Evolutionary conservation across 768 basidiomycete genomes (phyloP).

Genomic region (Candolleomyces eurysporus): DNA sequence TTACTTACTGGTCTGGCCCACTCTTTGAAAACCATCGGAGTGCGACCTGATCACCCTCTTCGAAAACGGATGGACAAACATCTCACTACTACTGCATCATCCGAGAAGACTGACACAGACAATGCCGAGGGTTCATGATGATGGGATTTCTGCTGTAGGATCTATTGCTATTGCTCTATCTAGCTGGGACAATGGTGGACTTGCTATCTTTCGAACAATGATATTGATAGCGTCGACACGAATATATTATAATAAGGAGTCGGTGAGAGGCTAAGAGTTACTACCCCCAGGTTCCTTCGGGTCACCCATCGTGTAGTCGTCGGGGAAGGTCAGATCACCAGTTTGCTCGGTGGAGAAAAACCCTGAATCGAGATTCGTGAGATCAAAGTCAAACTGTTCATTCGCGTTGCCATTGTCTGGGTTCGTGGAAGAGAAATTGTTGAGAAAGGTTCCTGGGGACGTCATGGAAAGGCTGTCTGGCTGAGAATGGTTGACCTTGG

Average conservation of each 20-base stretch:
- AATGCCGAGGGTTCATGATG: background rate
- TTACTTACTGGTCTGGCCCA: constrained; percentile 52
- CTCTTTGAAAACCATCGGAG: constrained; percentile 50
- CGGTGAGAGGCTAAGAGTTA: background rate
- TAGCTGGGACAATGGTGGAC: background rate
- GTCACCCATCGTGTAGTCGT: constrained; percentile 38
- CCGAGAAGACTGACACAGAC: constrained; percentile 1
- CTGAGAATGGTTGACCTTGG: constrained; percentile 18
- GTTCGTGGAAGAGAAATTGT: constrained; percentile 38
- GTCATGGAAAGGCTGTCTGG: constrained; percentile 24
- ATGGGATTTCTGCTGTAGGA: background rate
- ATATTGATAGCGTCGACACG: too few species aligned
- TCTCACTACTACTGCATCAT: constrained; percentile 18
- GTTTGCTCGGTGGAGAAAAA: constrained; percentile 41
- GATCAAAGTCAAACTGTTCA: constrained; percentile 49
- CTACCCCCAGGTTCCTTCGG: constrained; percentile 17
- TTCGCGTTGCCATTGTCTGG: constrained; percentile 10
- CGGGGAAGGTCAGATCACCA: constrained; percentile 42
- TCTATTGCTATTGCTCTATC: background rate
- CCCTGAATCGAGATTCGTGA: constrained; percentile 40
- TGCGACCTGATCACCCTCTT: constrained; percentile 63
- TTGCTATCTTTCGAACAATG: background rate
- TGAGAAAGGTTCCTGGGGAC: constrained; percentile 40
- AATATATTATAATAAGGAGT: background rate
- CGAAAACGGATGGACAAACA: constrained; percentile 68